phyloP scores from a whole-genome alignment of 345 rosid genomes.

The Euphorbia tirucalli region DNA sequence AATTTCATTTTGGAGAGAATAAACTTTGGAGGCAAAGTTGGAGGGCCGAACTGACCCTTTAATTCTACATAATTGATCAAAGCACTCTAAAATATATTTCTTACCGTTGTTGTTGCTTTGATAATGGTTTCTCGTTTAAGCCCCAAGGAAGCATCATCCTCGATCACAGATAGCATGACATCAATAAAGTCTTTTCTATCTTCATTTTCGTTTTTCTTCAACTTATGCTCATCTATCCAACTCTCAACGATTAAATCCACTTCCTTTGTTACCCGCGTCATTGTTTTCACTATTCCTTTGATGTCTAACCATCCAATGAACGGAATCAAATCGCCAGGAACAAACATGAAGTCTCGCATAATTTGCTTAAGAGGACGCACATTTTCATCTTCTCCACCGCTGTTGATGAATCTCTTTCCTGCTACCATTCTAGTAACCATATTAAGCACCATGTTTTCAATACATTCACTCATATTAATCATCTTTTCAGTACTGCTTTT shows the following conservation, averaged over 20 bases:
- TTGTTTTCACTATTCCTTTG: conserved; percentile 10
- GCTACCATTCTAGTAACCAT: conserved; percentile 21
- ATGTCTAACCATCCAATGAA: conserved; percentile 28
- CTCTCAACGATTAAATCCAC: conserved; percentile 25
- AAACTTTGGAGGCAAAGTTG: no score
- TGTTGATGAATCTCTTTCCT: conserved; percentile 20
- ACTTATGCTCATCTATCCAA: conserved; percentile 38
- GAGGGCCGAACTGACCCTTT: no score
- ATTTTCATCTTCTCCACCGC: conserved; percentile 8
- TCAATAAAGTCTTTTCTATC: conserved; percentile 10
- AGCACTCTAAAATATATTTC: no score
- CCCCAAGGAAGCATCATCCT: conserved; percentile 9
- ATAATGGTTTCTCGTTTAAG: conserved; percentile 16
- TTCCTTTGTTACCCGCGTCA: conserved; percentile 21
- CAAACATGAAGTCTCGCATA: conserved; percentile 27
- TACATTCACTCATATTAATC: conserved; percentile 4
- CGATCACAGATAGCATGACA: conserved; percentile 19
- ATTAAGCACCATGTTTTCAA: conserved; percentile 13
- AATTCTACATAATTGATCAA: no score
- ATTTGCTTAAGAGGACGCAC: conserved; percentile 17
- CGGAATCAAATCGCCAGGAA: conserved; percentile 33
- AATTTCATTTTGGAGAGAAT: no score
- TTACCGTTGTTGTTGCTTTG: conserved; percentile 20
- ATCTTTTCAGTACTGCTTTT: background rate
- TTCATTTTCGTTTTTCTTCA: background rate